Conservation (phyloP, 2,329 filamentous ascomycete genomes). For the Trichophyton equinum region DNA sequence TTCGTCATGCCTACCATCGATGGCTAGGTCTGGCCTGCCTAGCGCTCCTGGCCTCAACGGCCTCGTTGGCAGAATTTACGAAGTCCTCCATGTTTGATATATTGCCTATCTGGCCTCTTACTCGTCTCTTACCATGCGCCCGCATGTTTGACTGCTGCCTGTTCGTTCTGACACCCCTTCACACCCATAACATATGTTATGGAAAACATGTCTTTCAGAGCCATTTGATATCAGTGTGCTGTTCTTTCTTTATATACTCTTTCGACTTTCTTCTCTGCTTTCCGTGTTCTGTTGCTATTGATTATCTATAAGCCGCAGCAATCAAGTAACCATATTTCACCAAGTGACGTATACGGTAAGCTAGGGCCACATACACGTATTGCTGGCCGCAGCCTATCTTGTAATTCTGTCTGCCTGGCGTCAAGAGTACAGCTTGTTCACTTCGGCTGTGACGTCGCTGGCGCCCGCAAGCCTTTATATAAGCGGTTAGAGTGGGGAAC, state of each 20-base stretch:
- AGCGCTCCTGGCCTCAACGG: constrained; percentile 45
- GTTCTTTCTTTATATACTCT: neutral
- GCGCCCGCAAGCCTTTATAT: neutral
- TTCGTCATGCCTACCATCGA: constrained; percentile 19
- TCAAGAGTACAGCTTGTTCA: neutral
- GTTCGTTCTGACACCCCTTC: neutral
- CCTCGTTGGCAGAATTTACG: constrained; percentile 42
- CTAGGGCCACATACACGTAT: neutral
- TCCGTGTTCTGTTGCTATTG: neutral
- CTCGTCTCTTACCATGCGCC: neutral
- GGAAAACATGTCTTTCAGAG: neutral
- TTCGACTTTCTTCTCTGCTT: neutral
- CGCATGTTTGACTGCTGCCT: neutral
- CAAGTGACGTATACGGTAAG: neutral
- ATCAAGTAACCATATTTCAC: neutral
- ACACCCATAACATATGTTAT: neutral
- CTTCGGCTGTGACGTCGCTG: neutral
- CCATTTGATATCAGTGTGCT: neutral
- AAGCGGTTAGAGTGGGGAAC: neutral
- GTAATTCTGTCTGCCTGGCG: neutral
- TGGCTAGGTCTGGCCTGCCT: constrained; percentile 28
- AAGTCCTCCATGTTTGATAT: constrained; percentile 17
- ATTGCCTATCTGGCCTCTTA: neutral
- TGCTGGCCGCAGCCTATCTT: neutral
- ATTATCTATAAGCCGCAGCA: neutral